Conservation (phyloP, 1,284 basidiomycete genomes). For the Meira nashicola region DNA sequence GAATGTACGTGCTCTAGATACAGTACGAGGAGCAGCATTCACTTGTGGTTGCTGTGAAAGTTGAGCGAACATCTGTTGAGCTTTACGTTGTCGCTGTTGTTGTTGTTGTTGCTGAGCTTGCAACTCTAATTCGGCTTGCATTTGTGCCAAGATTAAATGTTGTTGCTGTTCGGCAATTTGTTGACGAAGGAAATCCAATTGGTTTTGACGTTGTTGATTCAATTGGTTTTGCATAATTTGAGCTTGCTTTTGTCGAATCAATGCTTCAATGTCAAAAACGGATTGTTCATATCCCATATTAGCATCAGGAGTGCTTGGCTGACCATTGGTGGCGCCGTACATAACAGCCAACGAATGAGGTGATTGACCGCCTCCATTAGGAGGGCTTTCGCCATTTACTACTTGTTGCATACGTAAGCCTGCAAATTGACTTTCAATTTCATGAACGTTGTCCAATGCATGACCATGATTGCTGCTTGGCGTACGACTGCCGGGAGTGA, state of each 20-base stretch:
- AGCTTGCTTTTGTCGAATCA: constrained; percentile 21
- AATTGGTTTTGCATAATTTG: constrained; percentile 33
- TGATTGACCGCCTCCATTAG: constrained; percentile 10
- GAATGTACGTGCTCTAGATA: constrained; percentile 16
- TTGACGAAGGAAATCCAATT: constrained; percentile 27
- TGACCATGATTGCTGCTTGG: constrained; percentile 7
- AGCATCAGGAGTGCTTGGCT: constrained; percentile 9
- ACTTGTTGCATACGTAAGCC: constrained; percentile 33
- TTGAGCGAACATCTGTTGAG: constrained; percentile 30
- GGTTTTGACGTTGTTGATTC: constrained; percentile 22
- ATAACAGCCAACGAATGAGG: constrained; percentile 16
- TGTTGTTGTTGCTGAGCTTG: constrained; percentile 17
- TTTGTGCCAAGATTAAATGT: constrained; percentile 35
- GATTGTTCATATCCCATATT: constrained; percentile 18
- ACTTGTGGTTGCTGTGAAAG: constrained; percentile 14
- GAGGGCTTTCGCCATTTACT: not conserved
- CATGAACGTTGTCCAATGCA: constrained; percentile 17
- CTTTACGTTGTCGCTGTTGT: constrained; percentile 32
- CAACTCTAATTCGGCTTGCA: constrained; percentile 29
- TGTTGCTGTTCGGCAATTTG: constrained; percentile 27
- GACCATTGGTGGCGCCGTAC: constrained; percentile 20
- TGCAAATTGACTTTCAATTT: constrained; percentile 35
- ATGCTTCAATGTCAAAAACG: not conserved
- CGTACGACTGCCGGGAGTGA: constrained; percentile 17
- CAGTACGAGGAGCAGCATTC: constrained; percentile 5